A percentile compares a stretch with the other conserved stretches of the same genome.
Evolutionary conservation across 192 early-diverging fungal species (phyloP).

Genomic region (Gryganskiella cystojenkinii): DNA sequence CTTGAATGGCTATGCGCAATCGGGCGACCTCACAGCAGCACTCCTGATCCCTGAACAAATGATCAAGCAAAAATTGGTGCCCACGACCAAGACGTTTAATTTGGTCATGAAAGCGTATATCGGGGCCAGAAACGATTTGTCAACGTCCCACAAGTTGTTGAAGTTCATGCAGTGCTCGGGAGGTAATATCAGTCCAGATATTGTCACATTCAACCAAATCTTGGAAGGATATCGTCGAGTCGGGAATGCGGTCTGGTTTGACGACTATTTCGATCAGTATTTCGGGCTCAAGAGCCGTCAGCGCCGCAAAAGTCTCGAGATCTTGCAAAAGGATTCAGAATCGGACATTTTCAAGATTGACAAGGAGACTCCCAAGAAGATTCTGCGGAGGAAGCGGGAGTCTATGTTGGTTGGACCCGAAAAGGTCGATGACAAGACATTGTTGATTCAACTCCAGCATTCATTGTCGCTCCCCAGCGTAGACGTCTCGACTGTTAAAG

Average conservation of each 20-base stretch:
- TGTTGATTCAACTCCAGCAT: constrained; percentile 43
- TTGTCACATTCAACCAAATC: constrained; percentile 41
- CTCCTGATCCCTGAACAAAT: constrained; percentile 36
- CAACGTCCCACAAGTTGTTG: constrained; percentile 31
- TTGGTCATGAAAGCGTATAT: constrained; percentile 49
- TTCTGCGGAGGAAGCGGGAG: background rate
- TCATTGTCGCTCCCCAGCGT: constrained; percentile 19
- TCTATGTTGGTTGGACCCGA: constrained; percentile 9
- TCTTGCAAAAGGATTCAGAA: background rate
- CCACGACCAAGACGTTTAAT: constrained; percentile 52
- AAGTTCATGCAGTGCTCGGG: constrained; percentile 25
- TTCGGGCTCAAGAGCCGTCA: constrained; percentile 9
- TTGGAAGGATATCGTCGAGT: constrained; percentile 42
- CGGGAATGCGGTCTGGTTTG: constrained; percentile 39
- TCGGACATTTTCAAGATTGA: too few species aligned
- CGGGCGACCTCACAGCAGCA: constrained; percentile 31
- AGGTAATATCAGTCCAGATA: constrained; percentile 17
- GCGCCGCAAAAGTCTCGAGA: background rate
- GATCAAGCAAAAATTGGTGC: constrained; percentile 42
- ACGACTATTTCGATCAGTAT: constrained; percentile 40
- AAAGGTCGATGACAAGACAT: constrained; percentile 21
- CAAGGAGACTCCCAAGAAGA: background rate
- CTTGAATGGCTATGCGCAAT: constrained; percentile 39
- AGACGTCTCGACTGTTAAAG: constrained; percentile 17
- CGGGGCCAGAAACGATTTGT: constrained; percentile 6